phyloP scores from a whole-genome alignment of 306 rosid genomes.

The Benincasa hispida region DNA sequence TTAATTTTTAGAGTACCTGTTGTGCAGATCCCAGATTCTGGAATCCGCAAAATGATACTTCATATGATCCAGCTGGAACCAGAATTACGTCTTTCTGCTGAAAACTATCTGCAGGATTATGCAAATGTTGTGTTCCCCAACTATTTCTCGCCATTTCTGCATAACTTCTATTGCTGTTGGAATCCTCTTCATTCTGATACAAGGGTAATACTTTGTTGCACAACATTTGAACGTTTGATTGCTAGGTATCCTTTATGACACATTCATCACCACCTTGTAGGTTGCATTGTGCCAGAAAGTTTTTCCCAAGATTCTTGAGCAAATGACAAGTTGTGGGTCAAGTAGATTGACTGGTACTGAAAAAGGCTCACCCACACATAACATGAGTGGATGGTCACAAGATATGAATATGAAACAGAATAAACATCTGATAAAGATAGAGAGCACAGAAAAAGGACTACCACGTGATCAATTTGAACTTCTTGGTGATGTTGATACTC shows the following conservation, averaged over 20 bases:
- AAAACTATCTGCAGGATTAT: constrained; percentile 69
- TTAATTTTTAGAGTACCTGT: constrained; percentile 6
- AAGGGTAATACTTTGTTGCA: constrained; percentile 45
- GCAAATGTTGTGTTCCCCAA: constrained; percentile 63
- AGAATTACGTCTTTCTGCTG: constrained; percentile 77
- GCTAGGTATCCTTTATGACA: constrained; percentile 15
- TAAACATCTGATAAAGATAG: constrained; percentile 36
- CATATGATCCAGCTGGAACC: constrained; percentile 97
- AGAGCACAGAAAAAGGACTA: constrained; percentile 41
- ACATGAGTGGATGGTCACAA: constrained; percentile 29
- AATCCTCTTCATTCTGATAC: constrained; percentile 81
- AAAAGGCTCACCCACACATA: constrained; percentile 18
- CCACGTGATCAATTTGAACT: constrained; percentile 53
- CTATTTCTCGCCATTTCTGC: constrained; percentile 85
- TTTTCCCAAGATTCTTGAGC: constrained; percentile 83
- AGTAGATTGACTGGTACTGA: constrained; percentile 27
- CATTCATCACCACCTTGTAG: constrained; percentile 23
- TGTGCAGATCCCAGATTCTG: constrained; percentile 84
- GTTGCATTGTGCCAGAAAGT: constrained; percentile 83
- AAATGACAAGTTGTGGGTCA: constrained; percentile 54
- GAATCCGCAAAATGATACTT: constrained; percentile 81
- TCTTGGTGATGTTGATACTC: constrained; percentile 59
- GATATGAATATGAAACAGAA: constrained; percentile 45
- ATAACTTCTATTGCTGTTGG: constrained; percentile 88
- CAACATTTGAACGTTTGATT: neutral